Percentiles rank a stretch among this genome's conserved stretches.
Conservation (phyloP, 73 alveolate species). For the Paramecium tetraurelia region DNA sequence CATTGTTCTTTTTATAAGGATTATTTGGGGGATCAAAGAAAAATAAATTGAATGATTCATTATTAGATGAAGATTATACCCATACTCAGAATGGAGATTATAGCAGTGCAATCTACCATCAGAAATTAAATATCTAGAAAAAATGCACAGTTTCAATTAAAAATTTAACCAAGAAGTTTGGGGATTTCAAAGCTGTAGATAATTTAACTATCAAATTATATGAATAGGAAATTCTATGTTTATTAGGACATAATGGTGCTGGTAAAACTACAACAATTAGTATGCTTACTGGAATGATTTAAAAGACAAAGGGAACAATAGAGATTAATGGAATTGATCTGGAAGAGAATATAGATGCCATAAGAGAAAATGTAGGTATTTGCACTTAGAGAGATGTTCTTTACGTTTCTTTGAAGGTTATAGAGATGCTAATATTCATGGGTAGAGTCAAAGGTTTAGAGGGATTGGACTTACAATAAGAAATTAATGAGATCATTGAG, state of each 20-base stretch:
- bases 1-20: neutral
- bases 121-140: neutral
- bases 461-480: constrained; percentile 51
- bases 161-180: constrained; percentile 59
- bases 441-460: constrained; percentile 67
- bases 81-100: neutral
- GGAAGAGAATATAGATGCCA: constrained; percentile 68
- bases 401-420: constrained; percentile 78
- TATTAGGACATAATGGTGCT: constrained; percentile 99
- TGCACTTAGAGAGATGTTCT: constrained; percentile 97
- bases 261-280: constrained; percentile 98
- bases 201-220: constrained; percentile 62
- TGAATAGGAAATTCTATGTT: constrained; percentile 59
- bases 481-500: constrained; percentile 67
- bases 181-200: constrained; percentile 88
- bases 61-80: neutral
- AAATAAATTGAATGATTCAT: neutral
- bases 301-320: constrained; percentile 69
- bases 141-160: constrained; percentile 4
- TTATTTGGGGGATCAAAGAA: neutral
- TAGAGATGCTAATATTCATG: constrained; percentile 75
- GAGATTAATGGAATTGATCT: constrained; percentile 68
- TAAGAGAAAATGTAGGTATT: constrained; percentile 92
- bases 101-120: constrained; percentile 22
- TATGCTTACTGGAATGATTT: constrained; percentile 80